Evolutionary conservation across 306 rosid species (phyloP).

Genomic region (Citrullus mucosospermus): DNA sequence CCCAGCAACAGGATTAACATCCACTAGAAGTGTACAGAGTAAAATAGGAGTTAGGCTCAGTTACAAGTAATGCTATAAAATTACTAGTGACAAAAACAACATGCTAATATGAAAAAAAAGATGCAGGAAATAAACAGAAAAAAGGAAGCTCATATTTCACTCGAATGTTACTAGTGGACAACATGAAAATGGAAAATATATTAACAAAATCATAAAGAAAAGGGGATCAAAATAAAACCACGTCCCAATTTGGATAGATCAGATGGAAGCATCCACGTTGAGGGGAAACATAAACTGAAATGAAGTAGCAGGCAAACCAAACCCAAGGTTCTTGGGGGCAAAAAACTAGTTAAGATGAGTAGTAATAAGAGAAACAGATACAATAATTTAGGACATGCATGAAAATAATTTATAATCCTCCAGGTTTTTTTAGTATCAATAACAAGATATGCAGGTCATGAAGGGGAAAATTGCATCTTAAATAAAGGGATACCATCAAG

Average conservation of each 20-base stretch:
- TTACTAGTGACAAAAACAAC: neutral
- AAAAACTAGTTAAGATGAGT: neutral
- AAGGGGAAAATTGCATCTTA: neutral
- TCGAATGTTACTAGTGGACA: neutral
- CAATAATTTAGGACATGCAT: neutral
- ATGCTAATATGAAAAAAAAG: neutral
- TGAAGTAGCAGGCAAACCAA: neutral
- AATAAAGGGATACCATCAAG: constrained; percentile 53
- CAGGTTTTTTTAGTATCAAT: neutral
- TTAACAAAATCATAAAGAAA: neutral
- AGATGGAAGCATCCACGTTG: neutral
- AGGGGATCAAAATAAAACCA: neutral
- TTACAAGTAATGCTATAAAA: neutral
- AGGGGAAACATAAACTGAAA: neutral
- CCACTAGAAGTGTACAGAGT: neutral
- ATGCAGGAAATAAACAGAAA: neutral
- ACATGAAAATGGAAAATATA: neutral
- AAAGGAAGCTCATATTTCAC: neutral
- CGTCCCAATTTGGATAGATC: neutral
- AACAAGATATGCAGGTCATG: neutral
- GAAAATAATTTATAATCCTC: neutral
- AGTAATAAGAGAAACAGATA: neutral
- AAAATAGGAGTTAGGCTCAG: neutral
- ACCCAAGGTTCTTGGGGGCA: neutral
- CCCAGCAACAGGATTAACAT: neutral